A percentile compares a stretch with the other conserved stretches of the same genome.
These are phyloP conservation scores for Candida boleticola DNA, from an alignment of 805 yeast genomes.

Conservation along the genomic window DNA sequence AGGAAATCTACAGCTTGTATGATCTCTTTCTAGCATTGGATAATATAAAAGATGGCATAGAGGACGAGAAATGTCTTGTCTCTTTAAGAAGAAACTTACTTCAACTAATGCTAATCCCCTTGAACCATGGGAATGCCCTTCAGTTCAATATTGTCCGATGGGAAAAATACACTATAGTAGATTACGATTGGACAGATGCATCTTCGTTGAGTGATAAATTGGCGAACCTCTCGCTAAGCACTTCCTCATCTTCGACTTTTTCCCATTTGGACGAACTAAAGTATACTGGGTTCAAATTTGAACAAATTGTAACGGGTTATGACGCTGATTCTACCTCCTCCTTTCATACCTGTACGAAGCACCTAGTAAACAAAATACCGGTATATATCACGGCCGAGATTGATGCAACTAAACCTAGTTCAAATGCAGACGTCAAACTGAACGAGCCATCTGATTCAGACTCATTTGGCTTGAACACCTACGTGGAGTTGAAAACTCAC, in stretches of 20 bases:
- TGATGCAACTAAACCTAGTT: slow-evolving; percentile 14
- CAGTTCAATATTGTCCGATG: slow-evolving; percentile 18
- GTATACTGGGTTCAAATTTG: slow-evolving; percentile 24
- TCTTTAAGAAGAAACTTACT: slow-evolving; percentile 17
- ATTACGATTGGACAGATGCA: no score
- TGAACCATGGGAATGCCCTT: slow-evolving; percentile 9
- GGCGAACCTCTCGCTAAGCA: slow-evolving; percentile 17
- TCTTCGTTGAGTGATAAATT: no score
- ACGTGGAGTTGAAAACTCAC: slow-evolving; percentile 26
- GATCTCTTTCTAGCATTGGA: slow-evolving; percentile 13
- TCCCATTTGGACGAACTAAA: slow-evolving; percentile 11
- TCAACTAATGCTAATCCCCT: slow-evolving; percentile 18
- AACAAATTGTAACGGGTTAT: slow-evolving; percentile 14
- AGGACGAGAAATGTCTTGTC: slow-evolving; percentile 6
- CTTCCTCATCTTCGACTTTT: slow-evolving; percentile 17
- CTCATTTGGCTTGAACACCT: slow-evolving; percentile 8
- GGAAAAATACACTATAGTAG: no score
- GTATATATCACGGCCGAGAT: slow-evolving; percentile 23
- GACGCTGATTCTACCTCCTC: not conserved
- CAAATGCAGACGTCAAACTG: no score
- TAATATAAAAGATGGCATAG: slow-evolving; percentile 7
- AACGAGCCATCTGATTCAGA: not conserved
- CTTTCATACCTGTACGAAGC: slow-evolving; percentile 16
- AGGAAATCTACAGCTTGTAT: slow-evolving; percentile 15
- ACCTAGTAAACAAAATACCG: slow-evolving; percentile 9